These are phyloP conservation scores for Pichia sp. DNA, from an alignment of 1,139 yeast species.

Conservation along the genomic window DNA sequence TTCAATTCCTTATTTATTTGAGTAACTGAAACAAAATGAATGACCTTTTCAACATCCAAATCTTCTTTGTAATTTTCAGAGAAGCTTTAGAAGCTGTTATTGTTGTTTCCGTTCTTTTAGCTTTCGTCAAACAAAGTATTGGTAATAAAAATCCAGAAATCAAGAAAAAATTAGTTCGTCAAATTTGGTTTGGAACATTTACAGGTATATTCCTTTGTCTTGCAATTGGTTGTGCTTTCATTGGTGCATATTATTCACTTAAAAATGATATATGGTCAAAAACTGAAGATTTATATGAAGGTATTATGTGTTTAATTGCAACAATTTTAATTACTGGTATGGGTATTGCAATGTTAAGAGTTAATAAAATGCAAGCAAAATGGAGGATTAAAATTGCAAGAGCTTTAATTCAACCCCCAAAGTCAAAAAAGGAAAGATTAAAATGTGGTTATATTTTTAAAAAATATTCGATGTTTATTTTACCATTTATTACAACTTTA, in stretches of 20 bases:
- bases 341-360: constrained; percentile 89
- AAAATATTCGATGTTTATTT: constrained; percentile 66
- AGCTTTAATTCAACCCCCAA: constrained; percentile 37
- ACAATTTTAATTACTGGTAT: constrained; percentile 74
- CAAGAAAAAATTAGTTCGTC: constrained; percentile 58
- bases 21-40: no score
- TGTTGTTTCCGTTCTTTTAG: constrained; percentile 81
- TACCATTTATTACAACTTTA: constrained; percentile 72
- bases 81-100: constrained; percentile 88
- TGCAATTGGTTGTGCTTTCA: constrained; percentile 75
- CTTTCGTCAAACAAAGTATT: constrained; percentile 85
- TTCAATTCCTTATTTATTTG: no score
- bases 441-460: constrained; percentile 40
- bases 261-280: constrained; percentile 78
- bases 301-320: constrained; percentile 77
- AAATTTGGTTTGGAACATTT: constrained; percentile 78
- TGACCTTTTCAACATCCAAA: constrained; percentile 46
- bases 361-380: constrained; percentile 86
- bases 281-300: constrained; percentile 93
- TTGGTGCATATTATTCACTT: constrained; percentile 73
- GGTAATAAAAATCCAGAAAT: constrained; percentile 20
- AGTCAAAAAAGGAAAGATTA: constrained; percentile 32
- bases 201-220: constrained; percentile 71
- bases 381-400: constrained; percentile 87
- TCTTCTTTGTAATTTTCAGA: constrained; percentile 82